Base-by-base conservation (phyloP, 176 grass and related monocot species). In the Eleusine indica region DNA sequence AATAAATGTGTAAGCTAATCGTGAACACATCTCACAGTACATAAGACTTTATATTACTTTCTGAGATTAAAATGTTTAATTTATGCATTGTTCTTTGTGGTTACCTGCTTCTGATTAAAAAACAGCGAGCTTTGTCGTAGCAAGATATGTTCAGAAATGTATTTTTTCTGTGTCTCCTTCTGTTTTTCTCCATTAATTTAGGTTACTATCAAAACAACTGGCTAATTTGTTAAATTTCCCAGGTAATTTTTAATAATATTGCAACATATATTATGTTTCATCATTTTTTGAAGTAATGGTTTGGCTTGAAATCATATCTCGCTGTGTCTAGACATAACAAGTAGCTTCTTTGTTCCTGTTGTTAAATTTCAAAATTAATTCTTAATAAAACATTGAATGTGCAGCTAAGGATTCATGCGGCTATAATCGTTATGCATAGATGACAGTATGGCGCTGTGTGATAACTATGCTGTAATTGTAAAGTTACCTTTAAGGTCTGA, bases 1-100 rank as follows among this genome's bases (percentile, higher is more conserved):
- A 91, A 99, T 66, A 99, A 99, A 84, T 84, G 87, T 83, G 96
- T 99, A 96, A 89, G 93, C 89, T 71, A 52, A 84, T 88, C 70
- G 67, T 67, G 22, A 43, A 76, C 67, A 41, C 7, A 4, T 72
- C 39, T 82, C 58, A 68, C 22, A 68, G 78, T 63, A 37, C 72
- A 9, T 64, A 6, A 32, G 18, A 53, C 77, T 86, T 22, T 85
- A 73, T 38, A 74, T 62, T 80, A 44, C 69, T 80, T 12, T 58
- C 5, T 66, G n/a, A 51, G 76, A 40, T 68, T 73, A 73, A 13
- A 76, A 17, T 25, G 10, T 25, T 21, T 73, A 66, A 38, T 47
- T 52, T 28, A 22, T 81, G 21, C 5, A 38, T 16, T 77, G 1
- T 29, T 58, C 51, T 48, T 66, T 86, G 47, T 82, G 66, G 47